A percentile compares a stretch with the other conserved stretches of the same genome.
phyloP scores from a whole-genome alignment of 352 stramenopile genomes.

The Globisporangium iwayamae region DNA sequence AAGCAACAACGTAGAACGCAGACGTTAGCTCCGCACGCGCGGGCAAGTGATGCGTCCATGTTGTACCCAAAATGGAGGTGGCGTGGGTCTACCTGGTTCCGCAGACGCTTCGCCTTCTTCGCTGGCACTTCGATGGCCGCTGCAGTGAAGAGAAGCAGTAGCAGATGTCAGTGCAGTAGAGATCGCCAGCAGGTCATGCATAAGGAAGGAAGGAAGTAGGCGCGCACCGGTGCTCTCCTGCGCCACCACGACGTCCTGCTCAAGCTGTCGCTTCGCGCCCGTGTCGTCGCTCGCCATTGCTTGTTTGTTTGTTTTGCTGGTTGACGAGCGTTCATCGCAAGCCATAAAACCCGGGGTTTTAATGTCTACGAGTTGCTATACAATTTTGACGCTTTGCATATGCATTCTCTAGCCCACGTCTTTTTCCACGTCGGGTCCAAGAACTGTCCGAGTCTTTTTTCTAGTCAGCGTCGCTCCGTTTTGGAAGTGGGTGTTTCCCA shows the following conservation, averaged over 20 bases:
- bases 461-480: too few relatives aligned
- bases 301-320: slow-evolving; percentile 6
- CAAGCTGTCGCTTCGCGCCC: slow-evolving; percentile 10
- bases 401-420: too few relatives aligned
- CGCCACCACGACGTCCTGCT: slow-evolving; percentile 1
- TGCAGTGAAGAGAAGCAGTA: neutral
- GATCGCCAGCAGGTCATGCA: neutral
- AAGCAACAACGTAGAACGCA: neutral
- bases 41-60: neutral
- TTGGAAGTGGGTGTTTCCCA: too few relatives aligned
- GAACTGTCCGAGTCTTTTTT: too few relatives aligned
- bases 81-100: slow-evolving; percentile 33
- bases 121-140: slow-evolving; percentile 15
- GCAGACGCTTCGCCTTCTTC: slow-evolving; percentile 41
- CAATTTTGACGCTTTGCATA: too few relatives aligned
- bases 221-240: slow-evolving; percentile 1
- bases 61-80: slow-evolving; percentile 7
- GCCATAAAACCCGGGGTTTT: too few relatives aligned
- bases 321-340: neutral
- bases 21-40: neutral
- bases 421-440: too few relatives aligned
- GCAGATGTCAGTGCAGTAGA: neutral
- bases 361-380: too few relatives aligned
- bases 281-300: slow-evolving; percentile 5
- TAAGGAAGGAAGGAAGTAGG: neutral